Percentiles rank a stretch among this genome's conserved stretches.
These are phyloP conservation scores for Talaromyces nanjingensis DNA, from an alignment of 495 filamentous ascomycete genomes.

Conservation along the genomic window DNA sequence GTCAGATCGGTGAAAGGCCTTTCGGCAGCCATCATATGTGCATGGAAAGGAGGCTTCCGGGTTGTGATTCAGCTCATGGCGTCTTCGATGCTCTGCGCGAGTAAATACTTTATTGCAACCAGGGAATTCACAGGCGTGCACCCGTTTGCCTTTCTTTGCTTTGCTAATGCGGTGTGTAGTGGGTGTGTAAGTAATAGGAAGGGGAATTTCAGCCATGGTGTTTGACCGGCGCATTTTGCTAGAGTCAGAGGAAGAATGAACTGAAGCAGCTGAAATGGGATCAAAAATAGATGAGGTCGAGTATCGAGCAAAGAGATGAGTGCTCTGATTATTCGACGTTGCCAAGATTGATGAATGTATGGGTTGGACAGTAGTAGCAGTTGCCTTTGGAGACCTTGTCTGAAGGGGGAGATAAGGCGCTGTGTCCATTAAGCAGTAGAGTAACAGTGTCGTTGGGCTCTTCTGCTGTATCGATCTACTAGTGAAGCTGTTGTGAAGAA, in stretches of 20 bases:
- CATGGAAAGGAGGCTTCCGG: constrained; percentile 61
- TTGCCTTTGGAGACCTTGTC: neutral
- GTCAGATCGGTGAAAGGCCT: constrained; percentile 74
- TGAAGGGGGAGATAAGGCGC: neutral
- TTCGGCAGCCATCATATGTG: constrained; percentile 60
- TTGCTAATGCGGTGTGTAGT: constrained; percentile 71
- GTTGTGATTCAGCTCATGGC: constrained; percentile 82
- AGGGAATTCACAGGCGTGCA: constrained; percentile 61
- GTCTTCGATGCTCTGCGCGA: constrained; percentile 78
- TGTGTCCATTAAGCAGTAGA: neutral
- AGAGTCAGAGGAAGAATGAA: neutral
- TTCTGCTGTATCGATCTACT: neutral
- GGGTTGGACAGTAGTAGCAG: neutral
- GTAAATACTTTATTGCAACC: constrained; percentile 73
- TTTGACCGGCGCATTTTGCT: constrained; percentile 22
- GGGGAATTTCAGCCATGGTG: constrained; percentile 21
- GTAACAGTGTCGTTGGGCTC: neutral
- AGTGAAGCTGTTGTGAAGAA: neutral
- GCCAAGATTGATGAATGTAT: neutral
- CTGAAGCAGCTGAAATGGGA: neutral
- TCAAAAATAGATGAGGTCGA: neutral
- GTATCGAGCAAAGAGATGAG: neutral
- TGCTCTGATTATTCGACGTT: neutral
- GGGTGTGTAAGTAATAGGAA: constrained; percentile 52
- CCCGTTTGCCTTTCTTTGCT: constrained; percentile 76